Evolutionary conservation across 108 stramenopile genomes (phyloP).

Genomic region (Bacterosira constricta): DNA sequence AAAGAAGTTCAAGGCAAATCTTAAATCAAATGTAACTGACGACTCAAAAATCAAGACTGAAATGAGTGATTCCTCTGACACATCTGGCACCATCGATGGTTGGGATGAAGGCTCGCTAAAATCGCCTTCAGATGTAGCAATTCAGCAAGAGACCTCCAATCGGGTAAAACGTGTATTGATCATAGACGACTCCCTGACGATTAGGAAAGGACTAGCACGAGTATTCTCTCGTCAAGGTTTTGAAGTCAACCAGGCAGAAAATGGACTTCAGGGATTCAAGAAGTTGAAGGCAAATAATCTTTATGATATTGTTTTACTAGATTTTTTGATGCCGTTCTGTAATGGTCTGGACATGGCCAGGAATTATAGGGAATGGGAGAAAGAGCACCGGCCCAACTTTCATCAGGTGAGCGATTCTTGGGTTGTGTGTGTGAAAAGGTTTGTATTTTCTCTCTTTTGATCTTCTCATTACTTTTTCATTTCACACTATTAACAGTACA

Average conservation of each 20-base stretch:
- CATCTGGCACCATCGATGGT: no score
- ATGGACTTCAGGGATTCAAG: slow-evolving; percentile 76
- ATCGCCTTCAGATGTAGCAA: no score
- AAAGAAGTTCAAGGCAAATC: no score
- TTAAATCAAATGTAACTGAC: no score
- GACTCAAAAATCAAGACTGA: no score
- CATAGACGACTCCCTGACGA: slow-evolving; percentile 71
- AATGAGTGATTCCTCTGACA: no score
- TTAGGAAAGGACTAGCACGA: slow-evolving; percentile 63
- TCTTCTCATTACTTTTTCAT: no score
- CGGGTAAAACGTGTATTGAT: slow-evolving; percentile 61
- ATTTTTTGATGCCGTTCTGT: slow-evolving; percentile 88
- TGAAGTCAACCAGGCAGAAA: slow-evolving; percentile 61
- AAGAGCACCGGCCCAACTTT: slow-evolving; percentile 47
- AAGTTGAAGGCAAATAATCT: slow-evolving; percentile 38
- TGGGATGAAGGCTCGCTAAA: no score
- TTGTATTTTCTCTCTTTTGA: no score
- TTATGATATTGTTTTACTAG: slow-evolving; percentile 73
- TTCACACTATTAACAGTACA: slow-evolving; percentile 26
- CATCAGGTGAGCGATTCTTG: slow-evolving; percentile 28
- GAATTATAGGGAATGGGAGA: slow-evolving; percentile 73
- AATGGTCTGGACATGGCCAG: slow-evolving; percentile 81
- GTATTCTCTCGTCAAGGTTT: slow-evolving; percentile 64
- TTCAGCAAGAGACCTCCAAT: no score
- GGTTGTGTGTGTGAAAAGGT: no score